These are phyloP conservation scores for Sporothrix variecibatus DNA, from an alignment of 2,329 filamentous ascomycete genomes.

Conservation along the genomic window DNA sequence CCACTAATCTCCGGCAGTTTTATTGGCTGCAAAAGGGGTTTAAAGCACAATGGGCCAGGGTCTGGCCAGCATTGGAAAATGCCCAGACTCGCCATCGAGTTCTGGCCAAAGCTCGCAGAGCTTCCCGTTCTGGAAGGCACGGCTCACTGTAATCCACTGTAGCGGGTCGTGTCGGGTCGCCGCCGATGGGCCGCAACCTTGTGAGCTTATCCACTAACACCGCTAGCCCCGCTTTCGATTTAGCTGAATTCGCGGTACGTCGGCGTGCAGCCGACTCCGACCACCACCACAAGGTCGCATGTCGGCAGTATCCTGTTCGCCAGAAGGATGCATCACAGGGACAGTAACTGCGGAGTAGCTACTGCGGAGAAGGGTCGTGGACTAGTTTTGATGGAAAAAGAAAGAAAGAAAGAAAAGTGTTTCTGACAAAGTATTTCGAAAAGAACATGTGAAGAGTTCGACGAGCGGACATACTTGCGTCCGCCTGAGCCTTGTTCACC, in stretches of 20 bases:
- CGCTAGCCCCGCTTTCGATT: background rate
- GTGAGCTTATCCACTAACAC: background rate
- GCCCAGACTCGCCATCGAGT: background rate
- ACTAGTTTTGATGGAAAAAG: background rate
- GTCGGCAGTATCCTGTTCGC: background rate
- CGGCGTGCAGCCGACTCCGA: background rate
- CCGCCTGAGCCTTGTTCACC: background rate
- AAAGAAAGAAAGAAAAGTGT: background rate
- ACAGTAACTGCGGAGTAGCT: background rate
- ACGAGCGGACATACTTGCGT: background rate
- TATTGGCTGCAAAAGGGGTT: background rate
- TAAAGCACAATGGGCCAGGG: background rate
- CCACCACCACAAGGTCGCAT: background rate
- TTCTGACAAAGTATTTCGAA: background rate
- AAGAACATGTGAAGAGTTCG: background rate
- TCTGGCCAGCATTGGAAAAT: background rate
- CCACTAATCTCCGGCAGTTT: background rate
- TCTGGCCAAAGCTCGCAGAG: background rate
- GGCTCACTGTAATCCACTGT: background rate
- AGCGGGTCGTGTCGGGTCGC: background rate
- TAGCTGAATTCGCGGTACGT: background rate
- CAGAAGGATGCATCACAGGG: background rate
- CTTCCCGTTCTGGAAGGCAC: background rate
- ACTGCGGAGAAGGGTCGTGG: background rate
- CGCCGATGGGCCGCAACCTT: background rate